Evolutionary conservation across 2,329 filamentous ascomycete species (phyloP).

Genomic region (Monilinia vaccinii-corymbosi): DNA sequence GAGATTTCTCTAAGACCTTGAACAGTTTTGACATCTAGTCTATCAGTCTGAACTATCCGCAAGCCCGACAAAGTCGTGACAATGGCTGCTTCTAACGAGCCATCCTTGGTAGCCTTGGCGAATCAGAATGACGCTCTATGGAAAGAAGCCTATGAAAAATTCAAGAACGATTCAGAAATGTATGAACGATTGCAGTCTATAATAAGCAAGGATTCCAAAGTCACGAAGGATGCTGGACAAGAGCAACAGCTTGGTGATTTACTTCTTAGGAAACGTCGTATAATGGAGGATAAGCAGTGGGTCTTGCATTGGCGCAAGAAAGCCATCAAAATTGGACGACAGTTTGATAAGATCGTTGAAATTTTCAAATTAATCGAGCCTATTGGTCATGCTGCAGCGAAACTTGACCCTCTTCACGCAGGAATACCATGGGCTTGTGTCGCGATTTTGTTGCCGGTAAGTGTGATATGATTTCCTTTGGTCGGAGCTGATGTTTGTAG

Average conservation of each 20-base stretch:
- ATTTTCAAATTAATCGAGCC: background rate
- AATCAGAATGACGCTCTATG: background rate
- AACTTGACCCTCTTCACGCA: background rate
- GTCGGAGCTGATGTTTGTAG: background rate
- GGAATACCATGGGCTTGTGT: background rate
- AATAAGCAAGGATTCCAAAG: background rate
- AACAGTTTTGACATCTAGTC: too few relatives aligned
- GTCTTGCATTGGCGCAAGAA: background rate
- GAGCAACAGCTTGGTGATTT: background rate
- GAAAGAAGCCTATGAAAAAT: background rate
- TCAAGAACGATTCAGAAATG: background rate
- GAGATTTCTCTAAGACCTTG: background rate
- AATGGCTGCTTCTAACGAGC: background rate
- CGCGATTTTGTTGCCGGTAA: background rate
- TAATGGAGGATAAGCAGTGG: conserved; percentile 1
- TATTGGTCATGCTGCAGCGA: background rate
- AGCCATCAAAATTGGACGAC: background rate
- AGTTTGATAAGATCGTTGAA: background rate
- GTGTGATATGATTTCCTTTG: background rate
- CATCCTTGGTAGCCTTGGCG: background rate
- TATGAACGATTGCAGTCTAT: background rate
- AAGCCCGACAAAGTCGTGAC: background rate
- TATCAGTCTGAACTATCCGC: too few relatives aligned
- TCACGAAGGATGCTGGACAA: background rate
- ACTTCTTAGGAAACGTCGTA: background rate